Base-by-base conservation (phyloP, 2,329 filamentous ascomycete genomes). In the Tolypocladium pustulatum region DNA sequence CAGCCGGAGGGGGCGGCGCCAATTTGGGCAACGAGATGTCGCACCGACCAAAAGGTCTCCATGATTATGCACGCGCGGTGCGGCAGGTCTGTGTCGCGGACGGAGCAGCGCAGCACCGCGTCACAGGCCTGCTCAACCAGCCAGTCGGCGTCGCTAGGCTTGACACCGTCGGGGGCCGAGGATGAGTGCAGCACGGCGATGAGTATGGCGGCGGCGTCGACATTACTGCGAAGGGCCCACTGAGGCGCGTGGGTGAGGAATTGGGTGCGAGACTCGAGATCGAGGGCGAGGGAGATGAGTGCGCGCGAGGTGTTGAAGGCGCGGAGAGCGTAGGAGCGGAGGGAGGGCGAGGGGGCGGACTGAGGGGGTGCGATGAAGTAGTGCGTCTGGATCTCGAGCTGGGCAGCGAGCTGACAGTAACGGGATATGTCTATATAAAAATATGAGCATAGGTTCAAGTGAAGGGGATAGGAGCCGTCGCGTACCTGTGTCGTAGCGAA, bases 381-480 rank as follows among this genome's bases (percentile, higher is more conserved):
- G 67, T 78, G 81, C 1, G 72, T 68, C 61, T 83, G 80, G 10
- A 83, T 74, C 58, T 83, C 80, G n/a, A 81, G 72, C 27, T 77
- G 73, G 1, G 79, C 76, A 0, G 78, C 72, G 4, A 82, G 67
- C 10, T 79, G 68, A 55, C 78, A 77, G 64, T 82, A 79, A 20
- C 75, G 71, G 57, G 79, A 76, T 27, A 79, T 67, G 43, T 81
- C 79, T 79, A n/a, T n/a, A n/a, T n/a, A 62, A 64, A 3, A 20
- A 17, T 12, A 38, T 55, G 8, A 4, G 40, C 27, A 4, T n/a
- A 51, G 54, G 20, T n/a, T 41, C 10, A 55, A 17, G n/a, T 54
- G 5, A 27, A n/a, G 20, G 25, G 41, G 38, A 58, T 9, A 1
- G 20, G 20, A 54, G n/a, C 32, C 51, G 12, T 0, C 15, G 34